A percentile compares a stretch with the other conserved stretches of the same genome.
Evolutionary conservation across 176 grass and related monocot species (phyloP).

Genomic region (maize (Zea mays)): Zm-B73-REFERENCE-NAM-5.0 NC_050097.1:8410501-8411000

Average conservation of each 20-base stretch:
- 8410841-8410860: slow-evolving; percentile 32
- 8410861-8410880: slow-evolving; percentile 25
- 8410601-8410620: slow-evolving; percentile 50
- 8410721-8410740: slow-evolving; percentile 37
- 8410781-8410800: slow-evolving; percentile 38
- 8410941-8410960: too few species aligned
- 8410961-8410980: too few species aligned
- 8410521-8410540: slow-evolving; percentile 21
- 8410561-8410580: slow-evolving; percentile 54
- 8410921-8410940: too few species aligned
- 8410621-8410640: slow-evolving; percentile 36
- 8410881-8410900: too few species aligned
- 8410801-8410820: slow-evolving; percentile 40
- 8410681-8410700: slow-evolving; percentile 53
- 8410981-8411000: too few species aligned
- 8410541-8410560: slow-evolving; percentile 28
- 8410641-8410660: slow-evolving; percentile 33
- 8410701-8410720: slow-evolving; percentile 45
- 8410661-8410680: slow-evolving; percentile 55
- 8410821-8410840: slow-evolving; percentile 36
- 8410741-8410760: neutral
- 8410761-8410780: too few species aligned
- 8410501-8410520: slow-evolving; percentile 33
- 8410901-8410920: too few species aligned
- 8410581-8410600: slow-evolving; percentile 52